Percentiles rank a stretch among this genome's conserved stretches.
These are phyloP conservation scores for Actinomucor elegans DNA, from an alignment of 371 early-diverging fungal genomes.

Conservation along the genomic window DNA sequence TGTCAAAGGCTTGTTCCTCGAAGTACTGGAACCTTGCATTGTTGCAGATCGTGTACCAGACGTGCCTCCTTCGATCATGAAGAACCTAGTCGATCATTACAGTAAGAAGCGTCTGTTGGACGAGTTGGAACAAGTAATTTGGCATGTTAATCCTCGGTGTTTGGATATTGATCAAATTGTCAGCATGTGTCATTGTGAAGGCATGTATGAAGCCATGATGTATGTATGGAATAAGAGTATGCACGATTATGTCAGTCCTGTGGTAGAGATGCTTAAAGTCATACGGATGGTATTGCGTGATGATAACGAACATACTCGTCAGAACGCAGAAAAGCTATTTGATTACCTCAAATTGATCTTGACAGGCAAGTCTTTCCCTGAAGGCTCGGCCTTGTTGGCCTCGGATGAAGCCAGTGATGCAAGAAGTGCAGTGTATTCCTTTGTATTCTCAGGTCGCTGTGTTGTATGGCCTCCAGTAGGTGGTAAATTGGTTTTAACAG, in stretches of 20 bases:
- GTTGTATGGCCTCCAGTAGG: conserved; percentile 72
- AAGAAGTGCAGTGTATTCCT: conserved; percentile 73
- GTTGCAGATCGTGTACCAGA: conserved; percentile 57
- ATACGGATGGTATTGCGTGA: conserved; percentile 56
- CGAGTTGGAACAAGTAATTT: conserved; percentile 71
- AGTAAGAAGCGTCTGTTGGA: conserved; percentile 52
- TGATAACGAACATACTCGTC: conserved; percentile 18
- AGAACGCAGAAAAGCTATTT: conserved; percentile 65
- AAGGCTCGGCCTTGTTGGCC: conserved; percentile 52
- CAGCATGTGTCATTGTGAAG: conserved; percentile 61
- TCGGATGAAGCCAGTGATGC: conserved; percentile 62
- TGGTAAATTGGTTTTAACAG: conserved; percentile 58
- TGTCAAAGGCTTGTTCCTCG: conserved; percentile 61
- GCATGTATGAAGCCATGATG: conserved; percentile 73
- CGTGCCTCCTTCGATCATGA: conserved; percentile 70
- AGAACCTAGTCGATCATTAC: conserved; percentile 68
- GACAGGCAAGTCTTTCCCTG: conserved; percentile 74
- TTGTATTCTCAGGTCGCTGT: conserved; percentile 75
- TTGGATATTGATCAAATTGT: conserved; percentile 78
- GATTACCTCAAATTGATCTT: conserved; percentile 72
- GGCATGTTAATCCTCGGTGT: conserved; percentile 72
- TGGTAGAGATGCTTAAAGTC: conserved; percentile 71
- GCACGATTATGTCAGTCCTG: conserved; percentile 79
- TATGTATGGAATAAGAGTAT: conserved; percentile 79
- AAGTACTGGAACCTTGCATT: conserved; percentile 67